phyloP scores from a whole-genome alignment of 352 stramenopile species.

The Pythium oligandrum region DNA sequence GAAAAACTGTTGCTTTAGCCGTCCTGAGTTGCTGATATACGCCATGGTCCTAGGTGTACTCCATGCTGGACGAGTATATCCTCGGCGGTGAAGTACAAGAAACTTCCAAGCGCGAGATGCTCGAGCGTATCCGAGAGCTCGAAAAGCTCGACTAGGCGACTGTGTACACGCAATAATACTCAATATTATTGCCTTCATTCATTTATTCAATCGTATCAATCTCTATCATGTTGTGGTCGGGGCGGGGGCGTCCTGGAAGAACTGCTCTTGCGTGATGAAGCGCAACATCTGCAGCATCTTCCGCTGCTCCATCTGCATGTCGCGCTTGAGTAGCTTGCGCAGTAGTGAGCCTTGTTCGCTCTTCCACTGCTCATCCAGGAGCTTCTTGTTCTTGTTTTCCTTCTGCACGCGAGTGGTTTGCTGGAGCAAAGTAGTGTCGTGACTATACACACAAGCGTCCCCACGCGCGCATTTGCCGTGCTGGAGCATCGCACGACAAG shows the following conservation, averaged over 20 bases:
- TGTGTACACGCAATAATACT: too few relatives aligned
- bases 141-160: conserved; percentile 85
- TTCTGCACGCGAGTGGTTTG: conserved; percentile 23
- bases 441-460: conserved; percentile 53
- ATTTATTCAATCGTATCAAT: too few relatives aligned
- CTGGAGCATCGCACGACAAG: conserved; percentile 49
- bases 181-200: too few relatives aligned
- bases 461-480: conserved; percentile 55
- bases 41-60: conserved; percentile 58
- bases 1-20: too few relatives aligned
- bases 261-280: conserved; percentile 52
- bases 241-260: conserved; percentile 27
- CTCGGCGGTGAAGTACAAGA: conserved; percentile 92
- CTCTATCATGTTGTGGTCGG: too few relatives aligned
- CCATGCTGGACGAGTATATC: conserved; percentile 94
- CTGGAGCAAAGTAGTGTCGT: conserved; percentile 36
- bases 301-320: conserved; percentile 61
- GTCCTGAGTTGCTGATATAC: too few relatives aligned
- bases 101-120: conserved; percentile 90
- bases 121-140: conserved; percentile 89
- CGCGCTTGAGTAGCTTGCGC: conserved; percentile 67
- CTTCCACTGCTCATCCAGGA: conserved; percentile 56
- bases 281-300: conserved; percentile 78
- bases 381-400: conserved; percentile 31
- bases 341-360: conserved; percentile 62